Evolutionary conservation across 371 early-diverging fungal species (phyloP).

Genomic region (Mucor velutinosus): DNA sequence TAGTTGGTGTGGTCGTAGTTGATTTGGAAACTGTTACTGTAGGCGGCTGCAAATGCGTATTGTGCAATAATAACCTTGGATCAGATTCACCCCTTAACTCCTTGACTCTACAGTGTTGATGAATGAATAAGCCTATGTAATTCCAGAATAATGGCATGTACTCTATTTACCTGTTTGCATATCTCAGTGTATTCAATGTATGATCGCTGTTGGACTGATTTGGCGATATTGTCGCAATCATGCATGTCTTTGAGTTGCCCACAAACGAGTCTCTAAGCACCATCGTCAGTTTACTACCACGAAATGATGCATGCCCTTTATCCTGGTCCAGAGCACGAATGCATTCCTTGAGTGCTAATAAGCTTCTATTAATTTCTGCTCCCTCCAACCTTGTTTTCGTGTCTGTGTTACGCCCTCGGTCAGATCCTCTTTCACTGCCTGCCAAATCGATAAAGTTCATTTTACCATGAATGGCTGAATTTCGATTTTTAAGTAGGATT

Average conservation of each 20-base stretch:
- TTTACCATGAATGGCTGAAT: slow-evolving; percentile 70
- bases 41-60: neutral
- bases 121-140: slow-evolving; percentile 4
- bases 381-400: slow-evolving; percentile 67
- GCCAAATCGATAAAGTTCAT: slow-evolving; percentile 98
- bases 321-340: slow-evolving; percentile 96
- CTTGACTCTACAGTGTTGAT: slow-evolving; percentile 26
- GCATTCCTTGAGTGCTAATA: slow-evolving; percentile 97
- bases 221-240: slow-evolving; percentile 98
- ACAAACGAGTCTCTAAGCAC: slow-evolving; percentile 96
- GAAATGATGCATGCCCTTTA: slow-evolving; percentile 94
- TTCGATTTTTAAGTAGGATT: slow-evolving; percentile 70
- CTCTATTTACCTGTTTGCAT: slow-evolving; percentile 81
- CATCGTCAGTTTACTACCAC: slow-evolving; percentile 97
- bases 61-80: slow-evolving; percentile 23
- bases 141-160: slow-evolving; percentile 5
- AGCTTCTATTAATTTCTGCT: slow-evolving; percentile 98
- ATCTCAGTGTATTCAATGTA: slow-evolving; percentile 97
- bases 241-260: slow-evolving; percentile 94
- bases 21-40: neutral
- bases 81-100: slow-evolving; percentile 50
- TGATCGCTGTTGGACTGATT: slow-evolving; percentile 93
- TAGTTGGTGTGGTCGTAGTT: neutral
- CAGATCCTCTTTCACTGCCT: slow-evolving; percentile 98
- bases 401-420: slow-evolving; percentile 94